phyloP scores from a whole-genome alignment of 768 basidiomycete species.

The Rhizopogon vesiculosus region DNA sequence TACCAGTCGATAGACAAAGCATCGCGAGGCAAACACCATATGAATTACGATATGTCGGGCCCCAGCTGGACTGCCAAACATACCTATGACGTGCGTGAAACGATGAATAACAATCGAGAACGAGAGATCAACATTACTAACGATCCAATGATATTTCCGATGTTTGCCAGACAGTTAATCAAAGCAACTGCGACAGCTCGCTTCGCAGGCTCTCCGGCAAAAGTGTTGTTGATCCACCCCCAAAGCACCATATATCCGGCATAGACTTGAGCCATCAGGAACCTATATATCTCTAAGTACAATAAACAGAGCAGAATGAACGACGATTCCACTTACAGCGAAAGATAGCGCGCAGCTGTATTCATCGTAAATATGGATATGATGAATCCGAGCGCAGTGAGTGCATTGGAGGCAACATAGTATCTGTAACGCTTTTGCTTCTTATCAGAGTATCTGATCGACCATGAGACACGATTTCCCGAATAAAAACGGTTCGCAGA shows the following conservation, averaged over 20 bases:
- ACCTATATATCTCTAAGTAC: constrained; percentile 32
- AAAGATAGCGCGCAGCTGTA: constrained; percentile 56
- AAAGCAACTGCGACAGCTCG: constrained; percentile 76
- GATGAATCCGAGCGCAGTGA: constrained; percentile 62
- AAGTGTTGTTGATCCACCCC: constrained; percentile 43
- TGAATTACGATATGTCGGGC: constrained; percentile 58
- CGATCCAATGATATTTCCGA: constrained; percentile 79
- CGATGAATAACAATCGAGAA: too few species aligned
- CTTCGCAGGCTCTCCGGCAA: constrained; percentile 75
- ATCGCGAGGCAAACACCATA: constrained; percentile 63
- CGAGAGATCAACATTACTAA: constrained; percentile 31
- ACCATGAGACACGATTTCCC: not conserved
- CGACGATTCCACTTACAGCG: constrained; percentile 36
- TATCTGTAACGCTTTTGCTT: constrained; percentile 66
- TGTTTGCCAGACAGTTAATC: constrained; percentile 72
- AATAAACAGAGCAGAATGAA: not conserved
- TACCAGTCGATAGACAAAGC: not conserved
- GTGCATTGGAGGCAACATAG: constrained; percentile 42
- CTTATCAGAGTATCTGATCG: constrained; percentile 58
- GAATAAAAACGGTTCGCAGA: not conserved
- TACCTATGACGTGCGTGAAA: constrained; percentile 32
- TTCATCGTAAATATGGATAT: constrained; percentile 62
- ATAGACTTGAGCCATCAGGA: constrained; percentile 69
- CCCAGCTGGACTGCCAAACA: constrained; percentile 61
- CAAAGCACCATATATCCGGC: constrained; percentile 59